Evolutionary conservation across 1,139 yeast species (phyloP).

Genomic region (Debaryomycetaceae sp.): DNA sequence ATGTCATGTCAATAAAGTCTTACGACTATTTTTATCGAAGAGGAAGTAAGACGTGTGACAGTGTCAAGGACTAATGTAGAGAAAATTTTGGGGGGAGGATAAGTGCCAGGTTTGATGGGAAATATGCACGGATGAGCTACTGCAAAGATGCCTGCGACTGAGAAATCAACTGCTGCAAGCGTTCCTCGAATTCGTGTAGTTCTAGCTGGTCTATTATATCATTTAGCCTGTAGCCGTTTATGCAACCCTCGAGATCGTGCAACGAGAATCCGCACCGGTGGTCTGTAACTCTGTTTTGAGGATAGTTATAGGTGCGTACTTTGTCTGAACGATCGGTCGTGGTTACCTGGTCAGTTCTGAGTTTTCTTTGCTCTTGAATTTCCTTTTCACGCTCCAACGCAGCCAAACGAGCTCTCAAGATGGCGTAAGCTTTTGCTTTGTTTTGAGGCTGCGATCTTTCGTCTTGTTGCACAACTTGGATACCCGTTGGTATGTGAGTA

Average conservation of each 20-base stretch:
- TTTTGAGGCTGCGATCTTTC: slow-evolving; percentile 94
- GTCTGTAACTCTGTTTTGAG: slow-evolving; percentile 91
- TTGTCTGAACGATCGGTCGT: slow-evolving; percentile 91
- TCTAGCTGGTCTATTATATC: slow-evolving; percentile 44
- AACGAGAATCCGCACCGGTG: slow-evolving; percentile 81
- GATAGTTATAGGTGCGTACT: slow-evolving; percentile 87
- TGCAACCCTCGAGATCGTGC: slow-evolving; percentile 77
- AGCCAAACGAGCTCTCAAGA: slow-evolving; percentile 79
- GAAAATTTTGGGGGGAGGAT: background rate
- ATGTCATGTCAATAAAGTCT: background rate
- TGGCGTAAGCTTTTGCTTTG: slow-evolving; percentile 89
- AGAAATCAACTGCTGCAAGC: slow-evolving; percentile 14
- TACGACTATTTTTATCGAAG: background rate
- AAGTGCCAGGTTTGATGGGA: no score
- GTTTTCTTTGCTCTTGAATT: slow-evolving; percentile 60
- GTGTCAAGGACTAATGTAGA: background rate
- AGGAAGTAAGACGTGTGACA: background rate
- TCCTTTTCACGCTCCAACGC: slow-evolving; percentile 70
- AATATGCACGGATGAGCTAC: no score
- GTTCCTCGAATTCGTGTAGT: slow-evolving; percentile 24
- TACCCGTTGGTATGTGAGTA: slow-evolving; percentile 90
- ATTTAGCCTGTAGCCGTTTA: slow-evolving; percentile 69
- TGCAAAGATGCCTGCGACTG: background rate
- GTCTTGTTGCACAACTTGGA: slow-evolving; percentile 87
- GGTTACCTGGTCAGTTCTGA: slow-evolving; percentile 80